Base-by-base conservation (phyloP, 495 filamentous ascomycete species). In the Pyronema omphalodes region DNA sequence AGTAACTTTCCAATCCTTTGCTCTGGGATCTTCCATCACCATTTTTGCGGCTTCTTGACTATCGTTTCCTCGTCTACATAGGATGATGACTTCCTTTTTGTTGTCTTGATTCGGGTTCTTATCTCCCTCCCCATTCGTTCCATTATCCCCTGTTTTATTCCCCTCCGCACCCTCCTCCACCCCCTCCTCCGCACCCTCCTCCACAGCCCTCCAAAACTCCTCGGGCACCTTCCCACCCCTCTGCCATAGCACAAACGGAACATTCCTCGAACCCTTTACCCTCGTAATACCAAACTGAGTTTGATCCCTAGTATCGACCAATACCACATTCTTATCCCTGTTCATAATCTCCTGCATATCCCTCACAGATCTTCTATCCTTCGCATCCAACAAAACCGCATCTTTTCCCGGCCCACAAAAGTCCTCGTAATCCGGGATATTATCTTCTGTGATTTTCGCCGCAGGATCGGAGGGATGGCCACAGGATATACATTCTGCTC, bases 41-140 rank as follows among this genome's bases (percentile, higher is more conserved):
- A 71, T 80, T 61, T 73, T 74, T 0, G 86, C 78, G 0, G 79
- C 82, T 49, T 87, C 66, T 64, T 94, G 91, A 0, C 86, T 93
- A 64, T 98, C 91, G 58, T 94, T 86, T 2, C 91, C 91, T 1
- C 82, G 74, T 14, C 86, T 76, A 61, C 91, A 98, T 0, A 98
- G 73, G 1, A 93, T 78, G 61, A 85, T 84, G 8, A 95, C 70
- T 0, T 73, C 72, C 46, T 29, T 67, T 44, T 14, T 45, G 43
- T 37, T n/a, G n/a, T n/a, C n/a, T n/a, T n/a, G n/a, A n/a, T n/a
- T n/a, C n/a, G n/a, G n/a, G n/a, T n/a, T n/a, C n/a, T n/a, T n/a
- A n/a, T n/a, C n/a, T n/a, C n/a, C n/a, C n/a, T n/a, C n/a, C n/a
- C n/a, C n/a, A n/a, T n/a, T n/a, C n/a, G n/a, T n/a, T n/a, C n/a